Evolutionary conservation across 2,329 filamentous ascomycete species (phyloP), one percentile per base, ranked within the genome.

Genomic region (Diplodia sapinea): DNA sequence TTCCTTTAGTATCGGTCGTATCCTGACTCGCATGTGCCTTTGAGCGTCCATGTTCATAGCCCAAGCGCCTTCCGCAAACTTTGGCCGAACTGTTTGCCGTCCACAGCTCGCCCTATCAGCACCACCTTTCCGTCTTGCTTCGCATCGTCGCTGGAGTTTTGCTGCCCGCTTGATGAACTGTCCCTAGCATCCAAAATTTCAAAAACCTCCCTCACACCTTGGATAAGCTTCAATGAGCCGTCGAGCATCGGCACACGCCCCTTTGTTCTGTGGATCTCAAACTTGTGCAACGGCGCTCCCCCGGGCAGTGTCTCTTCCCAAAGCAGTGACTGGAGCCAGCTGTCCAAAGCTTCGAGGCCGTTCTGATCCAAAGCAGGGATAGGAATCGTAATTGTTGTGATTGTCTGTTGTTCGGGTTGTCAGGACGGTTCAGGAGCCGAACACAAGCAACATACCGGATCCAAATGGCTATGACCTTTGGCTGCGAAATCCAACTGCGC

Each of bases 151-250:
- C 43, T 11, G 29, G 13, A 13, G 12, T 26, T 43, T 12, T 36
- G 51, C 31, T 56, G 29, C 12, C 17, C 36, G n/a, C 23, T 36
- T 17, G 31, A 23, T 9, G 63, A 29, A 23, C 57, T 67, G 23
- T 73, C 70, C 17, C 23, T 65, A 7, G 65, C 82, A 71, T 97
- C 93, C 29, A 92, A 87, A 29, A 98, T 91, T 74, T 99, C 95
- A 77, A 98, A 99, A 17, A 98, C 86, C 73, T 97, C 94, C 65
- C 94, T 84, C 0, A 99, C 95, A 1, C 94, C 95, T 78, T 99
- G 95, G 8, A 98, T 84, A 70, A 98, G 87, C 76, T 92, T 91
- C 52, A 88, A 81, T 0, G 83, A 81, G 1, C 92, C 92, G 50
- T 57, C 51, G 0, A 81, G 74, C 20, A 94, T 82, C 0, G 86